Conservation (phyloP, 2,329 filamentous ascomycete genomes). For the Cercospora zeae-maydis region DNA sequence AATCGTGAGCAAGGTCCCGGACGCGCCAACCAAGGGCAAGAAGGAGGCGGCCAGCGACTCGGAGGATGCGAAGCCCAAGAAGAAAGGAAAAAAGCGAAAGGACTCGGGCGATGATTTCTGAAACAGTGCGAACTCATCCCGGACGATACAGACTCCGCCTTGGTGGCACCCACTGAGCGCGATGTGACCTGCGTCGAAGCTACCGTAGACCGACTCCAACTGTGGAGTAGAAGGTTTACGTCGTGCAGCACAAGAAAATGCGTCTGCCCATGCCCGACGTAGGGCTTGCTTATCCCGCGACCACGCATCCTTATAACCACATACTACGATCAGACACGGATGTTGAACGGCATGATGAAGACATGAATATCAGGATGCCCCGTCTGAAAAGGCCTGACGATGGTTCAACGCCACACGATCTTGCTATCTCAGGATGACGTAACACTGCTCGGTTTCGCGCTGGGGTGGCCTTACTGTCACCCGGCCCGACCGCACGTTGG, state of each 20-base stretch:
- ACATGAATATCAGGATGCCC: not conserved
- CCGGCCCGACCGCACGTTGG: not conserved
- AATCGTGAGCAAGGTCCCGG: constrained; percentile 80
- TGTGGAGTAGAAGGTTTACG: not conserved
- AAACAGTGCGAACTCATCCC: not conserved
- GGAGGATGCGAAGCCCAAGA: constrained; percentile 28
- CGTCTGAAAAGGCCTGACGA: not conserved
- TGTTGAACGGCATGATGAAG: not conserved
- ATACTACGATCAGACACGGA: not conserved
- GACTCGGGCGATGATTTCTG: constrained; percentile 31
- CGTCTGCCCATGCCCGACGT: not conserved
- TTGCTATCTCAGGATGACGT: not conserved
- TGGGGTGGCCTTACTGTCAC: not conserved
- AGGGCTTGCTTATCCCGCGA: no score
- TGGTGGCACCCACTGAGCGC: not conserved
- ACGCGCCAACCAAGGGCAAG: constrained; percentile 52
- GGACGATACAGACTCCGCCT: not conserved
- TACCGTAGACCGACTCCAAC: not conserved
- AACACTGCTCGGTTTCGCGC: not conserved
- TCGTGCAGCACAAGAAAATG: not conserved
- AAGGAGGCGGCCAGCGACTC: constrained; percentile 35
- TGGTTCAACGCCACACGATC: not conserved
- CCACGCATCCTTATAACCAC: no score
- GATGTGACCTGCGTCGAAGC: not conserved
- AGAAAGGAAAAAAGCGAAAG: constrained; percentile 29